Evolutionary conservation across 129 eudicot genomes (phyloP), one percentile per base, ranked within the genome.

Genomic region (Artemisia tridentata): DNA sequence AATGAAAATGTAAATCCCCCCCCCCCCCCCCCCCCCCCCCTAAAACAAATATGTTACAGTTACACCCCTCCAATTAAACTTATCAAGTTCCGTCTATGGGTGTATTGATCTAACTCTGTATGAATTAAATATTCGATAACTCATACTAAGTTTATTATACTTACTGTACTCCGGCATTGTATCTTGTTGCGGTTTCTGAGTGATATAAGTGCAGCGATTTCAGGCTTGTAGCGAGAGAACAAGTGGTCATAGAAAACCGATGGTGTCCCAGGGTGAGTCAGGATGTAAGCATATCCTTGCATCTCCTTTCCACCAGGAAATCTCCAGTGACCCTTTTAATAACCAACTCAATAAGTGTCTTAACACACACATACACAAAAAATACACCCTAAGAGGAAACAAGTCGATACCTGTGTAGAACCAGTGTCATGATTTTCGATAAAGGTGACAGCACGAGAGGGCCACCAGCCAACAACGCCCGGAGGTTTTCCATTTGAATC

Each of bases 391-490:
- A 12, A 48, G 50, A 19, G 5, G 56, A 56, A 72, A 20, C 3
- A 55, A 38, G 54, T 17, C 27, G 55, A 82, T 57, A 95, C 99
- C 97, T 95, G 97, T 48, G 99, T 95, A 59, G 99, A 95, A 69
- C 99, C 99, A 54, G 99, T 95, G 80, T 95, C 99, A 66, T 95
- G 99, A 84, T 95, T 95, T 81, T 95, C 99, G 74, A 95, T 95
- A 67, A 95, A 95, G n/a, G 99, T 95, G 69, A 95, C 96, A 52
- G 97, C 99, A 66, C 99, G 86, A 69, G 99, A 95, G 0, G 99
- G 99, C 99, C 99, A 95, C 99, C 99, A 95, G 48, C 99, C 99
- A 75, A 95, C 73, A 38, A 90, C 99, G 6, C 99, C 99, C 3
- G 99, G 99, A 50, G 99, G 99, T 57, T 88, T 90, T 74, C 99